Percentiles rank a stretch among this genome's conserved stretches.
Evolutionary conservation across 2,329 filamentous ascomycete species (phyloP).

Genomic region (Ascochyta clinopodiicola): DNA sequence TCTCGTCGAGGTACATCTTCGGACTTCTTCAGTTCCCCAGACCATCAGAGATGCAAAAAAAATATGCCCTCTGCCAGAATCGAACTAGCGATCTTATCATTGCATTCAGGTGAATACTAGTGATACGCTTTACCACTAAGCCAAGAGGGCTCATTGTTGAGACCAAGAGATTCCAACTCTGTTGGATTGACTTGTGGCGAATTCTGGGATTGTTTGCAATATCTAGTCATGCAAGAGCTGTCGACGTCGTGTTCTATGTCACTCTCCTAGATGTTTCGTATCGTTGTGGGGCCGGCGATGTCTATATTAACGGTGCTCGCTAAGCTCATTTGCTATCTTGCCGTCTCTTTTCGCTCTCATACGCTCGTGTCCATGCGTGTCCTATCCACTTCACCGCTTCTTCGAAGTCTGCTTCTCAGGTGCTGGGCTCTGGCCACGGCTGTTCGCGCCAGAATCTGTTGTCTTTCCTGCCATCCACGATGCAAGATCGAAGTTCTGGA

Average conservation of each 20-base stretch:
- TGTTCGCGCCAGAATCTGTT: slow-evolving; percentile 29
- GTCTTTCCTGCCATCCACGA: slow-evolving; percentile 70
- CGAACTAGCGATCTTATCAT: slow-evolving; percentile 22
- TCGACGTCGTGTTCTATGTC: background rate
- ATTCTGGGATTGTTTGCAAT: background rate
- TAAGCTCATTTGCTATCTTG: slow-evolving; percentile 3
- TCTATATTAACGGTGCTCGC: slow-evolving; percentile 9
- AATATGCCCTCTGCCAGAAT: slow-evolving; percentile 16
- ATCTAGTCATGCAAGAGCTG: background rate
- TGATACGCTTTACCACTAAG: slow-evolving; percentile 23
- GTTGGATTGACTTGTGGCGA: slow-evolving; percentile 13
- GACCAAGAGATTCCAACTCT: slow-evolving; percentile 2
- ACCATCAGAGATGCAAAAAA: background rate
- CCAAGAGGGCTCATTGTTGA: slow-evolving; percentile 13
- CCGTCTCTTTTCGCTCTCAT: slow-evolving; percentile 4
- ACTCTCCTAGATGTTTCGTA: background rate
- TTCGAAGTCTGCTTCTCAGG: slow-evolving; percentile 30
- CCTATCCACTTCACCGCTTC: slow-evolving; percentile 20
- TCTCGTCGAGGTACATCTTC: background rate
- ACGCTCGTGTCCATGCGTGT: background rate
- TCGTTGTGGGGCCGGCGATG: background rate
- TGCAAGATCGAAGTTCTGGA: slow-evolving; percentile 71
- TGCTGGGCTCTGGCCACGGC: slow-evolving; percentile 37
- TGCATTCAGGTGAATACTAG: slow-evolving; percentile 15
- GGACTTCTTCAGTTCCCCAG: too few relatives aligned